Evolutionary conservation across 2,329 filamentous ascomycete species (phyloP), one percentile per base, ranked within the genome.

Genomic region (Cladophialophora immunda): DNA sequence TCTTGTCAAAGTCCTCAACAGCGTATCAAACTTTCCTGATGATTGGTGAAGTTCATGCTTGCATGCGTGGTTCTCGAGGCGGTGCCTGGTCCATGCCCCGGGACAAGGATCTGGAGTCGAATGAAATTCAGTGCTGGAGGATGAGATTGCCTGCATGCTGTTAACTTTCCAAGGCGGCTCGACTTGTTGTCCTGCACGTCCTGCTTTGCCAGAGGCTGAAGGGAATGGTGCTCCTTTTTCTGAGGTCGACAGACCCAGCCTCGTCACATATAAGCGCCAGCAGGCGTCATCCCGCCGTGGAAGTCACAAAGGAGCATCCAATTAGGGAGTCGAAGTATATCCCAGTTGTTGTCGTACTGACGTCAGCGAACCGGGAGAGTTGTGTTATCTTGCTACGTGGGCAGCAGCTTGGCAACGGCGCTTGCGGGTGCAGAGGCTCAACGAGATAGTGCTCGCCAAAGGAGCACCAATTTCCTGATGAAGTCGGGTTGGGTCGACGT

Each of bases 211-310:
- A 9, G 53, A 34, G 34, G 22, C 3, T 27, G 5, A 27, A 34
- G 13, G 53, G 32, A 6, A 45, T 13, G 19, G 22, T 19, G n/a
- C 15, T 32, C 45, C 45, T 5, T 25, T 27, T 11, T 50, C 22
- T 9, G 27, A n/a, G 45, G 22, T 17, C 34, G 54, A 22, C 19
- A 61, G 13, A 9, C 34, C 22, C 25, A 38, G 22, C 52, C 32
- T 53, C 27, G 36, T 54, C 58, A 54, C 58, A 61, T 19, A n/a
- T 61, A 53, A 52, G 58, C 58, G 58, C 58, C 58, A 34, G 29
- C 47, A 25, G 47, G 45, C 45, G 3, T 47, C 7, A 53, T 38
- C 19, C 58, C 54, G 30, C 36, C 6, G 50, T 27, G n/a, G 13
- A 30, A 61, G 45, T 53, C 29, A 61, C 30, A 45, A 34, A 9